Conservation (phyloP, 768 basidiomycete species). For the Russula virescens region DNA sequence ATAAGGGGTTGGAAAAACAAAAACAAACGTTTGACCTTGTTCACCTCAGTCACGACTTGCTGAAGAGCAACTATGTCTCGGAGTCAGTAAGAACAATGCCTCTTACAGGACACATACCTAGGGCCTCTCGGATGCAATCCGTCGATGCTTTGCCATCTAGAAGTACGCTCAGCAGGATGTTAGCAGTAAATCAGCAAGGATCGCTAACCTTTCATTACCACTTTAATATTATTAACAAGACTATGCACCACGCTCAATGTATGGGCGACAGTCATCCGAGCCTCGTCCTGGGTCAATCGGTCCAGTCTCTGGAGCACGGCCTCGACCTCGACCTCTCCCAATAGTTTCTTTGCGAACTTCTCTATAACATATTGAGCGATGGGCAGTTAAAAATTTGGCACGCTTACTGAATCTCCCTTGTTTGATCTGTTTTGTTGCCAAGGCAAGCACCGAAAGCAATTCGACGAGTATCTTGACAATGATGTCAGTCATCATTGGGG, state of each 20-base stretch:
- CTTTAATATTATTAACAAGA: background rate
- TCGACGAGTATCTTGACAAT: no score
- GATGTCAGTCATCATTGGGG: no score
- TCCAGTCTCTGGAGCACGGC: background rate
- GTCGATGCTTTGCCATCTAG: background rate
- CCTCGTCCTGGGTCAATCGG: background rate
- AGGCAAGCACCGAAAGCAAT: no score
- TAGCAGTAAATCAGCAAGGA: background rate
- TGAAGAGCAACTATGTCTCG: background rate
- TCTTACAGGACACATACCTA: background rate
- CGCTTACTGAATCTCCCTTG: background rate
- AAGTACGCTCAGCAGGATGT: background rate
- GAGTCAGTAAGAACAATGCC: background rate
- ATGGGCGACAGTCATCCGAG: background rate
- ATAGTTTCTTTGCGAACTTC: background rate
- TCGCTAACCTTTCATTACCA: background rate
- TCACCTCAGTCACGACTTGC: background rate
- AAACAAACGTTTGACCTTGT: conserved; percentile 6
- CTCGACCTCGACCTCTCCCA: background rate
- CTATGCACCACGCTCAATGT: background rate
- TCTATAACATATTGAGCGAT: background rate
- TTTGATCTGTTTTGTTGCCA: no score
- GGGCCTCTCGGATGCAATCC: background rate
- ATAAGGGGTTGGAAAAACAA: background rate
- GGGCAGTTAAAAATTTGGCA: background rate